These are phyloP conservation scores for Ceratobasidium sp. DNA, from an alignment of 1,284 basidiomycete species.

Conservation along the genomic window DNA sequence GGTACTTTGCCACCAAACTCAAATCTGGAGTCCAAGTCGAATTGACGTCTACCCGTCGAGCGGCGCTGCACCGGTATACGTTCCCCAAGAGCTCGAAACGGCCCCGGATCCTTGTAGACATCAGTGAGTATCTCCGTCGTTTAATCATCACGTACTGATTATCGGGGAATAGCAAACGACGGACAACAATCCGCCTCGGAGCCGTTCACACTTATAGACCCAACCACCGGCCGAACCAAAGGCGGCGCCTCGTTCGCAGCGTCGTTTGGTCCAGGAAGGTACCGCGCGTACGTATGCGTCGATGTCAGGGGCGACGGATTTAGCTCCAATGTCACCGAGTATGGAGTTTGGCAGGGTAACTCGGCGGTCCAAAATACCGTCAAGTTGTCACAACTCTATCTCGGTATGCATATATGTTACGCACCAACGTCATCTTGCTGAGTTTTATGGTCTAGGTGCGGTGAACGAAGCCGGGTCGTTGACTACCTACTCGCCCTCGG, in stretches of 20 bases:
- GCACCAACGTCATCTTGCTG: background rate
- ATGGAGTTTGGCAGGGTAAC: slow-evolving; percentile 61
- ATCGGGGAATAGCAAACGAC: slow-evolving; percentile 66
- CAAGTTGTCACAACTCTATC: slow-evolving; percentile 43
- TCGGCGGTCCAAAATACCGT: slow-evolving; percentile 58
- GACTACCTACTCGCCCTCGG: slow-evolving; percentile 57
- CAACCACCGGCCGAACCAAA: slow-evolving; percentile 56
- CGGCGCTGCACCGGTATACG: slow-evolving; percentile 43
- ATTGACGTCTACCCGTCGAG: slow-evolving; percentile 42
- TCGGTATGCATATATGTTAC: slow-evolving; percentile 12
- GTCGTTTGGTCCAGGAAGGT: slow-evolving; percentile 63
- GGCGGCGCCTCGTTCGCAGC: slow-evolving; percentile 54
- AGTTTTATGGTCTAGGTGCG: slow-evolving; percentile 48
- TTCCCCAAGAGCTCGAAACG: slow-evolving; percentile 41
- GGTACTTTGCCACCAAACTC: slow-evolving; percentile 43
- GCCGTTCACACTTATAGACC: slow-evolving; percentile 56
- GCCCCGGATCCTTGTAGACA: slow-evolving; percentile 43
- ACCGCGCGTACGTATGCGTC: slow-evolving; percentile 64
- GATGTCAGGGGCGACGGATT: slow-evolving; percentile 65
- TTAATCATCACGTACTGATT: slow-evolving; percentile 54
- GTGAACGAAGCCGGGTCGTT: slow-evolving; percentile 58
- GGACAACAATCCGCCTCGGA: slow-evolving; percentile 59
- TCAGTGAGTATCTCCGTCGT: slow-evolving; percentile 26
- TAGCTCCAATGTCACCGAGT: slow-evolving; percentile 56
- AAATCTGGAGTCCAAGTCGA: slow-evolving; percentile 43